These are phyloP conservation scores for Colletotrichum paranaense DNA, from an alignment of 2,329 filamentous ascomycete genomes.

Conservation along the genomic window DNA sequence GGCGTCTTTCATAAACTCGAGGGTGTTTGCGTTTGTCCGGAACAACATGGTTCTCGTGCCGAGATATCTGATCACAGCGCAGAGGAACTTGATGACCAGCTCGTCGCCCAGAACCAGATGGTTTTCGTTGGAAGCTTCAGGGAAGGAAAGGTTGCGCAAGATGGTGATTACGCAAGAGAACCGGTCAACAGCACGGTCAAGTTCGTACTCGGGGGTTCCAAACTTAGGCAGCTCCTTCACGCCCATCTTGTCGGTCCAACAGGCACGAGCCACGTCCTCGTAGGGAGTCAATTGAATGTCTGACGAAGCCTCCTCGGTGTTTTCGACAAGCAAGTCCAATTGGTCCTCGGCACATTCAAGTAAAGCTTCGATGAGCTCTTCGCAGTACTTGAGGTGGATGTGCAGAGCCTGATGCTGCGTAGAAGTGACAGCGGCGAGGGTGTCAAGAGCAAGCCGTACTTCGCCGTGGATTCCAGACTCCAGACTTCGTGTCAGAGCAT, in stretches of 20 bases:
- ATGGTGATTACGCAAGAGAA: slow-evolving; percentile 93
- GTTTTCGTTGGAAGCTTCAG: slow-evolving; percentile 67
- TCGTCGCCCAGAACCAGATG: slow-evolving; percentile 80
- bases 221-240: slow-evolving; percentile 80
- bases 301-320: slow-evolving; percentile 87
- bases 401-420: slow-evolving; percentile 75
- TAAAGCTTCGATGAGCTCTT: slow-evolving; percentile 88
- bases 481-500: slow-evolving; percentile 87
- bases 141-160: slow-evolving; percentile 90
- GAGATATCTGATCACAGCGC: slow-evolving; percentile 84
- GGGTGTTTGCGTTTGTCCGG: slow-evolving; percentile 82
- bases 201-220: slow-evolving; percentile 81
- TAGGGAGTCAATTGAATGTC: slow-evolving; percentile 86
- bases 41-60: slow-evolving; percentile 91
- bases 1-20: slow-evolving; percentile 98
- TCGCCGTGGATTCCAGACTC: slow-evolving; percentile 92
- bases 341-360: slow-evolving; percentile 94
- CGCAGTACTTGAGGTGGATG: slow-evolving; percentile 77
- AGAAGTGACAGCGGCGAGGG: slow-evolving; percentile 73
- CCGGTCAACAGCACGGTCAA: slow-evolving; percentile 87
- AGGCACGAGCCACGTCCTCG: slow-evolving; percentile 87
- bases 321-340: slow-evolving; percentile 84
- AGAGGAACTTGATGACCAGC: slow-evolving; percentile 83
- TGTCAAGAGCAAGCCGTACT: slow-evolving; percentile 90
- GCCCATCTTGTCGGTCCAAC: slow-evolving; percentile 76